These are phyloP conservation scores for Afroboletus lepidellus DNA, from an alignment of 1,284 basidiomycete species.

Conservation along the genomic window DNA sequence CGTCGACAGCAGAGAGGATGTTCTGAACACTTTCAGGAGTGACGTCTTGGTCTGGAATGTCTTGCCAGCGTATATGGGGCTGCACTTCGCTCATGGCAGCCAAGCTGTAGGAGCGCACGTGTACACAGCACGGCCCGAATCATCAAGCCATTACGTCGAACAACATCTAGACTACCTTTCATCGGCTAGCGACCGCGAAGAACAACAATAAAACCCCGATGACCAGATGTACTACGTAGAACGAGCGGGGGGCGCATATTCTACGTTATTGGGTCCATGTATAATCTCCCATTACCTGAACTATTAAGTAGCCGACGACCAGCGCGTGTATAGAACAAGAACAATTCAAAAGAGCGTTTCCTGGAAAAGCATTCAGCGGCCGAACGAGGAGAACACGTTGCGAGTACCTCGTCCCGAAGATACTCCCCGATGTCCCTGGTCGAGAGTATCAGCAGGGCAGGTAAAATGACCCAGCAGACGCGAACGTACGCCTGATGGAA, in stretches of 20 bases:
- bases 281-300: constrained; percentile 22
- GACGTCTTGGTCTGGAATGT: constrained; percentile 53
- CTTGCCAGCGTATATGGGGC: constrained; percentile 54
- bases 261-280: constrained; percentile 9
- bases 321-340: not conserved
- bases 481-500: constrained; percentile 90
- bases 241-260: not conserved
- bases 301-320: constrained; percentile 12
- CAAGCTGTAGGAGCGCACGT: not conserved
- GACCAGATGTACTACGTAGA: not conserved
- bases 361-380: constrained; percentile 37
- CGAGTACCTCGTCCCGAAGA: constrained; percentile 83
- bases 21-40: constrained; percentile 47
- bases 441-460: constrained; percentile 4
- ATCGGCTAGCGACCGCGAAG: not conserved
- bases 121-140: not conserved
- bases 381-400: constrained; percentile 5
- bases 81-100: constrained; percentile 14
- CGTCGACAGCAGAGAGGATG: constrained; percentile 50
- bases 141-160: not conserved
- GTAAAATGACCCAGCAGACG: constrained; percentile 1
- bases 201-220: not conserved
- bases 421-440: constrained; percentile 94
- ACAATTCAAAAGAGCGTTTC: constrained; percentile 64
- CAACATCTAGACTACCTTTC: constrained; percentile 32